These are phyloP conservation scores for Onygenales sp. DNA, from an alignment of 2,329 filamentous ascomycete species.

Conservation along the genomic window DNA sequence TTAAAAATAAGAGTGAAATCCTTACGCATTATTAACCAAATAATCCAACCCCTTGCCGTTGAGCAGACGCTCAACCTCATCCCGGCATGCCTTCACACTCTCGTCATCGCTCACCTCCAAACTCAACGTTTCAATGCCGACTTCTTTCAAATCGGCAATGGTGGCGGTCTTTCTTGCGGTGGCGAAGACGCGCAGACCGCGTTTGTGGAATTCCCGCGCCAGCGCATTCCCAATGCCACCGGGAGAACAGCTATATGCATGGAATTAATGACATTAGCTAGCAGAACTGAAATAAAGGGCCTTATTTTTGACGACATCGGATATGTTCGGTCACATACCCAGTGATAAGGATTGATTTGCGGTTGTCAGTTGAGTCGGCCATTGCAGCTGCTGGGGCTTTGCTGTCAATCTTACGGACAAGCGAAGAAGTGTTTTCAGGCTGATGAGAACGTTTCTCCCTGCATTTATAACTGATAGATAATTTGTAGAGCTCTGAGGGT, in stretches of 20 bases:
- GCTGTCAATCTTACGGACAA: too few relatives aligned
- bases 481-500: too few relatives aligned
- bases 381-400: constrained; percentile 9
- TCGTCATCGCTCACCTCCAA: constrained; percentile 43
- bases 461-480: too few relatives aligned
- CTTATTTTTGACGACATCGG: too few relatives aligned
- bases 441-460: too few relatives aligned
- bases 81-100: constrained; percentile 40
- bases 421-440: too few relatives aligned
- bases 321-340: constrained; percentile 20
- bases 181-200: constrained; percentile 48
- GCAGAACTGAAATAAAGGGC: background rate
- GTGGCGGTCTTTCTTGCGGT: constrained; percentile 44
- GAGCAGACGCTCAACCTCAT: constrained; percentile 38
- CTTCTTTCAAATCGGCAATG: constrained; percentile 39
- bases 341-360: constrained; percentile 33
- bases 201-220: constrained; percentile 45
- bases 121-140: constrained; percentile 45
- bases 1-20: constrained; percentile 1
- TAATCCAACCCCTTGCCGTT: constrained; percentile 42
- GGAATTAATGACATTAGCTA: background rate
- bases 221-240: constrained; percentile 51
- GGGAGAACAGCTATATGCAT: constrained; percentile 34
- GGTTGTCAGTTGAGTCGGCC: constrained; percentile 19
- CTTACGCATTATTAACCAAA: constrained; percentile 49